A percentile compares a stretch with the other conserved stretches of the same genome.
These are phyloP conservation scores for Solanum virginianum DNA, from an alignment of 257 asterid species.

Conservation along the genomic window DNA sequence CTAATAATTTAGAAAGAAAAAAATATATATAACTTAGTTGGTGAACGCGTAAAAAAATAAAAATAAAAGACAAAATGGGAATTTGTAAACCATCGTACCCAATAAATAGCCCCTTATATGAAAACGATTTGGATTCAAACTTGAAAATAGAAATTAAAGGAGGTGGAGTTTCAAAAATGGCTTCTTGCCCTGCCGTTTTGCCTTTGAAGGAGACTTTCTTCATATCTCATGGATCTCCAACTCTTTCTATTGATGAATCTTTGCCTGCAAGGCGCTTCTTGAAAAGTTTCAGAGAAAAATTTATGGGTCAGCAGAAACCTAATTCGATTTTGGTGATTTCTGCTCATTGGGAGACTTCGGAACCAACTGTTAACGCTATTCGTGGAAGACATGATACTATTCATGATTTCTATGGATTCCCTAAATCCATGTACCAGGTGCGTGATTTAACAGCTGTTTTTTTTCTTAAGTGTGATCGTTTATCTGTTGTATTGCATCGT, in stretches of 20 bases:
- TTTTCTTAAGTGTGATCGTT: too few species aligned
- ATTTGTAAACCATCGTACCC: not conserved
- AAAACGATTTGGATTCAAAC: not conserved
- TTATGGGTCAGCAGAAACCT: slow-evolving; percentile 32
- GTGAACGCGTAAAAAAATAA: not conserved
- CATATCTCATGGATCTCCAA: slow-evolving; percentile 80
- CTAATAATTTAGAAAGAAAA: too few species aligned
- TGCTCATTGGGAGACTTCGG: slow-evolving; percentile 70
- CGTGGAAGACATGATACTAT: slow-evolving; percentile 45
- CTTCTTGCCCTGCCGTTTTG: not conserved
- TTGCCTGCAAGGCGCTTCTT: slow-evolving; percentile 60
- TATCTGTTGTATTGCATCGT: too few species aligned
- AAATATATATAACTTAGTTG: not conserved
- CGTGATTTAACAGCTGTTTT: too few species aligned
- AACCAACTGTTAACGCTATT: slow-evolving; percentile 52
- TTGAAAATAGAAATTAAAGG: not conserved
- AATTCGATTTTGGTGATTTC: slow-evolving; percentile 43
- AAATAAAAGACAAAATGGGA: not conserved
- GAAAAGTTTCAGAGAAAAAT: slow-evolving; percentile 27
- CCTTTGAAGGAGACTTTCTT: slow-evolving; percentile 35
- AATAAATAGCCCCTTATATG: not conserved
- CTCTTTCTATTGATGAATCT: slow-evolving; percentile 52
- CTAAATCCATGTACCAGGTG: slow-evolving; percentile 61
- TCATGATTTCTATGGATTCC: slow-evolving; percentile 67
- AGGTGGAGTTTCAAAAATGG: not conserved